A percentile compares a stretch with the other conserved stretches of the same genome.
Conservation (phyloP, 495 filamentous ascomycete species). For the Beverwykella pulmonaria region DNA sequence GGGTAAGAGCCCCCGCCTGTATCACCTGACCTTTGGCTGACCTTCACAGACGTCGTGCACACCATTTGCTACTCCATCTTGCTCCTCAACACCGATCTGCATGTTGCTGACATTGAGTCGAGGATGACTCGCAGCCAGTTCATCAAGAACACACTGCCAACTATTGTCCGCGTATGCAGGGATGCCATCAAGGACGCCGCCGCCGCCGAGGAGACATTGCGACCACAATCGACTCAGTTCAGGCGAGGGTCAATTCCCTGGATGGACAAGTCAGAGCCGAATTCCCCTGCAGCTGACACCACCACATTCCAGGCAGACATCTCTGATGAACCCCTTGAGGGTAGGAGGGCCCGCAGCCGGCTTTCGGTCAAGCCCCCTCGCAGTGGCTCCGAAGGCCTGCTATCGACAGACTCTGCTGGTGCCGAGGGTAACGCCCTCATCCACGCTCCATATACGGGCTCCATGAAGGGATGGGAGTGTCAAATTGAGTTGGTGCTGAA, state of each 20-base stretch:
- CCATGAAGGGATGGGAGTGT: constrained; percentile 79
- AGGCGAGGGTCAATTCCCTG: constrained; percentile 43
- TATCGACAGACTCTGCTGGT: constrained; percentile 41
- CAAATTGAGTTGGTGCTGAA: constrained; percentile 89
- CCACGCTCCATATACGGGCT: constrained; percentile 74
- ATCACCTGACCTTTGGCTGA: not conserved
- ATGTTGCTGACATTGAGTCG: constrained; percentile 88
- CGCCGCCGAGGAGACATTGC: constrained; percentile 64
- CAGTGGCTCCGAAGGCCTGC: constrained; percentile 42
- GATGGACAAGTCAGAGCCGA: constrained; percentile 42
- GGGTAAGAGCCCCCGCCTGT: constrained; percentile 58
- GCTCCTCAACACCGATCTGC: constrained; percentile 93
- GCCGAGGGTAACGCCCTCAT: constrained; percentile 66
- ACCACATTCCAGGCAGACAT: constrained; percentile 34
- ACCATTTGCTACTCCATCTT: constrained; percentile 97
- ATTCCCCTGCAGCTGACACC: constrained; percentile 41
- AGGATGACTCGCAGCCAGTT: constrained; percentile 96
- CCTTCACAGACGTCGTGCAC: constrained; percentile 76
- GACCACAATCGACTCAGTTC: constrained; percentile 53
- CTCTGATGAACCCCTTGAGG: constrained; percentile 41
- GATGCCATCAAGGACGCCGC: constrained; percentile 71
- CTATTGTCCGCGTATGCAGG: constrained; percentile 72
- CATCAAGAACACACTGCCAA: constrained; percentile 94
- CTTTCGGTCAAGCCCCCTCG: constrained; percentile 44
- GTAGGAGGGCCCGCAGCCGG: constrained; percentile 39